A percentile compares a stretch with the other conserved stretches of the same genome.
phyloP scores from a whole-genome alignment of 1,284 basidiomycete species.

The Xanthoconium separans region DNA sequence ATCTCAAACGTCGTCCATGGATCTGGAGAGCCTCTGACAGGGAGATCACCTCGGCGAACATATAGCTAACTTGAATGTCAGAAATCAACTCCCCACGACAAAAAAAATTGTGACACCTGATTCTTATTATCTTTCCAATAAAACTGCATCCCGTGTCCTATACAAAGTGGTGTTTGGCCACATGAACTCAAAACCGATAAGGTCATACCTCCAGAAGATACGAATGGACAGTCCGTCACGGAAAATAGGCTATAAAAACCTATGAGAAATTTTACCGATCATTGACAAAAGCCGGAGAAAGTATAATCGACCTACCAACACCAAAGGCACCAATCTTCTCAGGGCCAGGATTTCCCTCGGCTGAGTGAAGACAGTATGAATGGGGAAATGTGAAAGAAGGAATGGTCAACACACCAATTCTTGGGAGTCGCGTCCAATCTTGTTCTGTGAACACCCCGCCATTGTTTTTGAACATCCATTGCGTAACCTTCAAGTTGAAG shows the following conservation, averaged over 20 bases:
- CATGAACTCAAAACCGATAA: not conserved
- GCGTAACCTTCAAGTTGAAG: conserved; percentile 1
- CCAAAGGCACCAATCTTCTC: conserved; percentile 10
- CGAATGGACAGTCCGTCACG: conserved; percentile 6
- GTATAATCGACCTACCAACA: conserved; percentile 1
- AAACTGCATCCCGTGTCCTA: not conserved
- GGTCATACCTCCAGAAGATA: conserved; percentile 7
- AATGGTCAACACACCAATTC: not conserved
- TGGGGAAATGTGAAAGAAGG: conserved; percentile 23
- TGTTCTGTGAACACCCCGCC: not conserved
- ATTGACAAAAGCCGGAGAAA: not conserved
- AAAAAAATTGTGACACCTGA: not conserved
- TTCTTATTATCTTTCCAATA: not conserved
- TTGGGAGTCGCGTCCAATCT: conserved; percentile 2
- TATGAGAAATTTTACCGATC: not conserved
- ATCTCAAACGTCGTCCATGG: conserved; percentile 91
- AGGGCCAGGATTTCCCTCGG: not conserved
- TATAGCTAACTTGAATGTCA: conserved; percentile 3
- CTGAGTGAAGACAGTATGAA: not conserved
- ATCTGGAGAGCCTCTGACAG: conserved; percentile 26
- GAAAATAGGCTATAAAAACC: conserved; percentile 14
- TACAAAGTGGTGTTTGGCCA: too few species aligned
- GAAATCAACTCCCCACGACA: conserved; percentile 16
- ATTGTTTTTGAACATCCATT: conserved; percentile 1
- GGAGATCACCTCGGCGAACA: conserved; percentile 63